phyloP scores from a whole-genome alignment of 805 yeast genomes.

The Metschnikowia anglica region DNA sequence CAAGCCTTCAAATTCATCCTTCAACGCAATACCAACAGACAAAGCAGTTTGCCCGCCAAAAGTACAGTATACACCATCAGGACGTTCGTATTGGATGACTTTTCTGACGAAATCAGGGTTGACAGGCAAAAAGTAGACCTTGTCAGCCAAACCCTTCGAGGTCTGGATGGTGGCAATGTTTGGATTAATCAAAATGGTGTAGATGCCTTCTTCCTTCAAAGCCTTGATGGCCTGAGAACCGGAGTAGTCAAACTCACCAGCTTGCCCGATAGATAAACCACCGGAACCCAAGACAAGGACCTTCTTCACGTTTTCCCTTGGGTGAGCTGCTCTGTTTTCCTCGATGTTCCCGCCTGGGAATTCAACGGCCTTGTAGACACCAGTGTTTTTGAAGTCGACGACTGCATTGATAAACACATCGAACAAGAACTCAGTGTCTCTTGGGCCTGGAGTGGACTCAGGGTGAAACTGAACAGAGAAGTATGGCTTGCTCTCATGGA shows the following conservation, averaged over 20 bases:
- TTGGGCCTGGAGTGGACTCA: conserved; percentile 98
- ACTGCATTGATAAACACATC: conserved; percentile 90
- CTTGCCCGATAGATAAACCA: conserved; percentile 98
- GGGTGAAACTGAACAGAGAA: conserved; percentile 99
- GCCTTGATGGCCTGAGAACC: conserved; percentile 99
- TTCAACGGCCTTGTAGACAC: conserved; percentile 63
- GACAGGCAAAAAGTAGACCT: conserved; percentile 97
- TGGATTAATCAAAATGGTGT: conserved; percentile 94
- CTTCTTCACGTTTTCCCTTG: conserved; percentile 82
- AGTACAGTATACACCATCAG: conserved; percentile 95
- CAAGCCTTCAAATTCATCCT: conserved; percentile 88
- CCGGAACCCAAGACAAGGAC: conserved; percentile 95
- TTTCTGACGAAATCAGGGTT: conserved; percentile 95
- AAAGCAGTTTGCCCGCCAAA: conserved; percentile 99
- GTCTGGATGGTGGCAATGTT: conserved; percentile 98
- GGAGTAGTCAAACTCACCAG: conserved; percentile 98
- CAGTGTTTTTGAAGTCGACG: conserved; percentile 57
- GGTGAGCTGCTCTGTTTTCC: conserved; percentile 74
- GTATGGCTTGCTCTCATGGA: conserved; percentile 80
- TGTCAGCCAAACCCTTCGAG: conserved; percentile 95
- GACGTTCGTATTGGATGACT: conserved; percentile 91
- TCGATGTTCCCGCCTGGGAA: conserved; percentile 88
- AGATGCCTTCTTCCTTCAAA: conserved; percentile 94
- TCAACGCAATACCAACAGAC: conserved; percentile 90
- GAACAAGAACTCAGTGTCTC: conserved; percentile 96